These are phyloP conservation scores for Claviceps fusiformis DNA, from an alignment of 2,329 filamentous ascomycete species.

Conservation along the genomic window DNA sequence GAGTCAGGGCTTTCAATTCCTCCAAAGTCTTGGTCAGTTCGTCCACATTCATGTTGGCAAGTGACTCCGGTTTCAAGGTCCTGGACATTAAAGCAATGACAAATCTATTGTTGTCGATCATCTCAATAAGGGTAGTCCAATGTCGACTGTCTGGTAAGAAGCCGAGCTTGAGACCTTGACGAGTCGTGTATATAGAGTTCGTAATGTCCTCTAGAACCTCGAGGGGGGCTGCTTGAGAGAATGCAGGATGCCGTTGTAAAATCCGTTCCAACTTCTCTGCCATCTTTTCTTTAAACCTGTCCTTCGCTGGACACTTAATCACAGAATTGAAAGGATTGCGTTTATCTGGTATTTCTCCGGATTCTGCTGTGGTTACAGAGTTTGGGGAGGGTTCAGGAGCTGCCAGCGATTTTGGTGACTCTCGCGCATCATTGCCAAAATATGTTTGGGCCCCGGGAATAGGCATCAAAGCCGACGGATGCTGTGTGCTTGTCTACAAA, in stretches of 20 bases:
- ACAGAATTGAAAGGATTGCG: conserved; percentile 2
- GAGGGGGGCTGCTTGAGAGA: neutral
- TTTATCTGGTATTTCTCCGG: neutral
- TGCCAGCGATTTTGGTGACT: neutral
- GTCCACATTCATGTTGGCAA: conserved; percentile 15
- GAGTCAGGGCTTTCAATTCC: conserved; percentile 13
- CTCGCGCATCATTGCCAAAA: conserved; percentile 14
- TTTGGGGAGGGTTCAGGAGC: neutral
- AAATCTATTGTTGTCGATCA: conserved; percentile 18
- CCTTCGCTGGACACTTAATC: conserved; percentile 9
- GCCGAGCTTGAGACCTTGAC: conserved; percentile 13
- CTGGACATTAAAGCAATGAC: conserved; percentile 17
- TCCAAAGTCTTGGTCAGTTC: conserved; percentile 15
- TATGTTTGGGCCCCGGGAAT: conserved; percentile 24
- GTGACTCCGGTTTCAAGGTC: conserved; percentile 12
- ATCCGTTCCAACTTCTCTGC: conserved; percentile 1
- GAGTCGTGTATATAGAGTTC: conserved; percentile 13
- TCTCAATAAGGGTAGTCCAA: conserved; percentile 19
- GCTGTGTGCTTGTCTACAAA: neutral
- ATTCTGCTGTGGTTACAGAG: neutral
- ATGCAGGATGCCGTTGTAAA: neutral
- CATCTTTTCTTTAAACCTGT: conserved; percentile 13
- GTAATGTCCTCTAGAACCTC: conserved; percentile 11
- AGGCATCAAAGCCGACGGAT: conserved; percentile 16
- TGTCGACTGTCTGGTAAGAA: conserved; percentile 20